Conservation (phyloP, 177 flowering plant species). For the Vitis hybrid region DNA sequence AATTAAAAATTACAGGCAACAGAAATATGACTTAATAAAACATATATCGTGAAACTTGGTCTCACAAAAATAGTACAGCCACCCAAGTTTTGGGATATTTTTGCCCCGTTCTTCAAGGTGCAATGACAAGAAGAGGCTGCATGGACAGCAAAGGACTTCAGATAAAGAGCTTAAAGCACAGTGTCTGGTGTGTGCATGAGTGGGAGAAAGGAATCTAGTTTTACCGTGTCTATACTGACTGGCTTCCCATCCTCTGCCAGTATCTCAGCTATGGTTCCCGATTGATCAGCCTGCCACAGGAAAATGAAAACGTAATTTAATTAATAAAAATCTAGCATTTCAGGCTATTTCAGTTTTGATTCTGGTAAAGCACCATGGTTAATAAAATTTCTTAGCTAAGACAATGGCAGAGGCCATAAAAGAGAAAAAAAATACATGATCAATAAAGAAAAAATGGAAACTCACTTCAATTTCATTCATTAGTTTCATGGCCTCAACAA, state of each 20-base stretch:
- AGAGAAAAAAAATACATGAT: neutral
- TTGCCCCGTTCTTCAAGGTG: slow-evolving; percentile 24
- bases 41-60: too few species aligned
- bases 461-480: slow-evolving; percentile 92
- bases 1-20: too few species aligned
- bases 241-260: slow-evolving; percentile 70
- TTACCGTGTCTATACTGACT: slow-evolving; percentile 65
- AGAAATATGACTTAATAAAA: too few species aligned
- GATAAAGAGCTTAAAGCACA: neutral
- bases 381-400: too few species aligned
- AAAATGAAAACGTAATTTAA: slow-evolving; percentile 1
- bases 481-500: slow-evolving; percentile 90
- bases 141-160: slow-evolving; percentile 1
- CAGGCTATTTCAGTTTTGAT: too few species aligned
- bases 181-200: neutral
- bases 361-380: too few species aligned
- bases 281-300: slow-evolving; percentile 57
- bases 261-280: slow-evolving; percentile 71
- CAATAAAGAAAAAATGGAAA: neutral
- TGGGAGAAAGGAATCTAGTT: slow-evolving; percentile 11
- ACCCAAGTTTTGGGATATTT: neutral
- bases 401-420: too few species aligned
- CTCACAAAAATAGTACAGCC: neutral
- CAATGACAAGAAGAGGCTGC: slow-evolving; percentile 67
- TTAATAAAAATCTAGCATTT: too few species aligned